These are phyloP conservation scores for thale cress (Arabidopsis thaliana) DNA, from an alignment of 345 rosid species.

Conservation along the genomic window DNA sequence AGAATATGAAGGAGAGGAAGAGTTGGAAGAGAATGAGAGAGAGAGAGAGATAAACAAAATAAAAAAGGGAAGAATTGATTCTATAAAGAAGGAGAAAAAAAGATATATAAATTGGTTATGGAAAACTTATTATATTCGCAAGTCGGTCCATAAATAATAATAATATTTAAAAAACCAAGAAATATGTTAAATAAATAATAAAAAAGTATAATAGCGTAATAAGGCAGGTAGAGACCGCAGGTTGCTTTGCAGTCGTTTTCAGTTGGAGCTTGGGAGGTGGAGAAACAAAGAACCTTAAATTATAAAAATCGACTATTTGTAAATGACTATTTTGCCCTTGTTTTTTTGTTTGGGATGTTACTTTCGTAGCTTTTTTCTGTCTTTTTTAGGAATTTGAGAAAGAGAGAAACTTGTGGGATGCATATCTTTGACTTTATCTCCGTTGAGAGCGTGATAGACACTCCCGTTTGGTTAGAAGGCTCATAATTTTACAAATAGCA, in stretches of 20 bases:
- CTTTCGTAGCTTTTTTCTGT: constrained; percentile 21
- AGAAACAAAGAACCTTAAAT: constrained; percentile 66
- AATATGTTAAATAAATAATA: not conserved
- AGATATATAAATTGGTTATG: constrained; percentile 25
- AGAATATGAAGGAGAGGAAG: constrained; percentile 29
- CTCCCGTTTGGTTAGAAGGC: constrained; percentile 31
- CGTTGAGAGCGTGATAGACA: constrained; percentile 43
- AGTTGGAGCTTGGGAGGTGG: constrained; percentile 51
- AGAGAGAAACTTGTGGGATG: constrained; percentile 38
- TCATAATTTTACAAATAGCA: constrained; percentile 11
- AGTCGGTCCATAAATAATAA: constrained; percentile 45
- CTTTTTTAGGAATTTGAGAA: constrained; percentile 35
- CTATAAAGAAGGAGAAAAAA: constrained; percentile 34
- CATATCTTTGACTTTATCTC: constrained; percentile 43
- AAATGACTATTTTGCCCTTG: constrained; percentile 55
- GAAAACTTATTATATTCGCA: constrained; percentile 30
- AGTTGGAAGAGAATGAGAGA: constrained; percentile 21
- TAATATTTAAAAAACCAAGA: constrained; percentile 31
- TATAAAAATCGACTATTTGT: constrained; percentile 14
- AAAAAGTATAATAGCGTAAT: constrained; percentile 37
- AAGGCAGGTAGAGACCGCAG: constrained; percentile 74
- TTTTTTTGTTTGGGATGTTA: not conserved
- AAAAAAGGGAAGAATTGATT: constrained; percentile 25
- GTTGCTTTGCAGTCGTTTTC: constrained; percentile 94
- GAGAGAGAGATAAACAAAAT: constrained; percentile 17